These are phyloP conservation scores for Sideroxylon spinosum DNA, from an alignment of 179 eudicot genomes.

Conservation along the genomic window DNA sequence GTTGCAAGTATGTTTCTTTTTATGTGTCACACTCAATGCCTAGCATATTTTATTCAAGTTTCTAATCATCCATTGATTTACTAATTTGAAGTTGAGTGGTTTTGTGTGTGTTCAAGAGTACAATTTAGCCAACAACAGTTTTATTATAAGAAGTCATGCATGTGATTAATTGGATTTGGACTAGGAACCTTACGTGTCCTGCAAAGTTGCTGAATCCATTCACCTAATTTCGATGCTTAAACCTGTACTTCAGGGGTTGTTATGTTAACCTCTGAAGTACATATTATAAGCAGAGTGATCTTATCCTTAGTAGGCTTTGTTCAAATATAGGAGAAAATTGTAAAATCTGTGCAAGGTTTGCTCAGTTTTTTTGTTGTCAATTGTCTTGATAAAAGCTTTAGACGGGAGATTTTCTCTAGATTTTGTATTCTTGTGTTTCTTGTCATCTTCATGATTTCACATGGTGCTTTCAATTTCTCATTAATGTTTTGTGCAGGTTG, in stretches of 20 bases:
- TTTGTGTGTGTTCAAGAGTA: slow-evolving; percentile 9
- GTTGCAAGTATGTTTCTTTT: slow-evolving; percentile 67
- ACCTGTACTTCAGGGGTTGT: background rate
- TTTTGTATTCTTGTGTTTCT: background rate
- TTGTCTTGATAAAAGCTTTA: background rate
- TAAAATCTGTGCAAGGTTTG: background rate
- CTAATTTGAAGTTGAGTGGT: slow-evolving; percentile 25
- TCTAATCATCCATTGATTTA: too few relatives aligned
- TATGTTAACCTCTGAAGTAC: slow-evolving; percentile 1
- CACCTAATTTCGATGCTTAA: background rate
- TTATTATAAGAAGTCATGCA: background rate
- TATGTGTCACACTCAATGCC: slow-evolving; percentile 8
- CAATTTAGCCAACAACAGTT: background rate
- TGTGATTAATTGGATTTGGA: background rate
- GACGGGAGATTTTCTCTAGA: background rate
- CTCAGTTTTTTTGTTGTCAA: background rate
- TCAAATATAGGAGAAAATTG: background rate
- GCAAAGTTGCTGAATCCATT: background rate
- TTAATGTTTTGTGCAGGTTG: slow-evolving; percentile 47
- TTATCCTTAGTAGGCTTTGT: background rate
- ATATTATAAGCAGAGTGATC: background rate
- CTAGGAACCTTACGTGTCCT: background rate
- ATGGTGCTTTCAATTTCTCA: background rate
- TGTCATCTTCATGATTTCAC: background rate
- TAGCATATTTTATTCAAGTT: background rate